Percentiles rank a stretch among this genome's conserved stretches.
phyloP scores from a whole-genome alignment of 805 yeast species.

The Nakazawaea peltata region DNA sequence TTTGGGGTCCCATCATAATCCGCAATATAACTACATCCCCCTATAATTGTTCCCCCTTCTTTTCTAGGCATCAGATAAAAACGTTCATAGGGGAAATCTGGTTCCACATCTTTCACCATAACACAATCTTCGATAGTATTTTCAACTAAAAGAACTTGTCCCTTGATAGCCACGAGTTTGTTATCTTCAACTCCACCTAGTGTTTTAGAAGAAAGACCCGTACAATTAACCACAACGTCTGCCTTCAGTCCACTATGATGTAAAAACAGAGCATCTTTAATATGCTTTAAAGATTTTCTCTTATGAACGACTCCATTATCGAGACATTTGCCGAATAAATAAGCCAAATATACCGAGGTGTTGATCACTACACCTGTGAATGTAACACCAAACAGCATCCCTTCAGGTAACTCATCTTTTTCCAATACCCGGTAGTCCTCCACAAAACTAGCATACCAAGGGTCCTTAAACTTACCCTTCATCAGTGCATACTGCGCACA shows the following conservation, averaged over 20 bases:
- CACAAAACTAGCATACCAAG: constrained; percentile 45
- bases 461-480: constrained; percentile 16
- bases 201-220: constrained; percentile 42
- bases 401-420: constrained; percentile 27
- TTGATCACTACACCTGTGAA: constrained; percentile 53
- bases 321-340: constrained; percentile 36
- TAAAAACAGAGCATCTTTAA: constrained; percentile 40
- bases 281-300: constrained; percentile 30
- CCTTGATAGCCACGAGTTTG: constrained; percentile 44
- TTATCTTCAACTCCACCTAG: constrained; percentile 39
- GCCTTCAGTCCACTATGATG: constrained; percentile 33
- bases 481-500: constrained; percentile 12
- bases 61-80: constrained; percentile 61
- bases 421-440: constrained; percentile 28
- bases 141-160: constrained; percentile 47
- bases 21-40: constrained; percentile 34
- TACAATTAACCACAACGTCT: constrained; percentile 46
- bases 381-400: constrained; percentile 31
- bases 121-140: constrained; percentile 33
- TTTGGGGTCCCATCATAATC: constrained; percentile 24
- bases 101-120: constrained; percentile 17
- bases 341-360: constrained; percentile 48
- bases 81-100: constrained; percentile 32
- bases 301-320: constrained; percentile 39
- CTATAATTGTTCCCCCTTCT: constrained; percentile 67